Base-by-base conservation (phyloP, 352 stramenopile genomes). In the Sclerospora graminicola region DNA sequence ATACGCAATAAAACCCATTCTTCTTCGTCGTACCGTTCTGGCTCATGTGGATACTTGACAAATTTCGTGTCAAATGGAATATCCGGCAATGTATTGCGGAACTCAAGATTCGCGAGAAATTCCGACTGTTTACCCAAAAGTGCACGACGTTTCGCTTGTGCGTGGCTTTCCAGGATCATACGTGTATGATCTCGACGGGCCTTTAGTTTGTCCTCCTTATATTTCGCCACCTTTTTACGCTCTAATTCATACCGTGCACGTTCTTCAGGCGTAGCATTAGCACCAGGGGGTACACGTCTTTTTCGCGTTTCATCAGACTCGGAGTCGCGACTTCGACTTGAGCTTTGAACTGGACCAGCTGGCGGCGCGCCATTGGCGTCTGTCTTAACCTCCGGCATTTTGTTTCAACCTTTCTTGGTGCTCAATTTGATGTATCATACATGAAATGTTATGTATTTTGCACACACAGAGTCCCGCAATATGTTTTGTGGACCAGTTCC, bases 121-220 rank as follows among this genome's bases (percentile, higher is more conserved):
- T 91, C 80, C 43, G 75, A 89, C 51, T 91, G 77, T 42, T 86
- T 86, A 32, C 80, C 80, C 34, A 91, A 51, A 11, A 91, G 58
- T 16, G 70, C 72, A 39, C 80, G 77, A 16, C 80, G 70, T 48
- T 91, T 91, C 24, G 77, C 75, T 48, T 91, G 80, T 15, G 80
- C 80, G 53, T 91, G 80, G 39, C 70, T 84, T 60, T 91, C 80
- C 32, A 91, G 58, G 54, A 91, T 88, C 73, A 88, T 89, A 40
- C 80, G 77, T 37, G 80, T 91, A 62, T 91, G 80, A 54, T 91
- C 80, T 27, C 75, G 66, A 13, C 80, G 80, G 39, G 79, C 80
- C 47, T 86, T 87, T 36, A 91, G 75, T 45, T 91, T 91, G 62
- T 91, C 80, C 41, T 91, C 80, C 49, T 91, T 91, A 58, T 91